Evolutionary conservation across 2,329 filamentous ascomycete genomes (phyloP).

Genomic region (Pseudogymnoascus sp.): DNA sequence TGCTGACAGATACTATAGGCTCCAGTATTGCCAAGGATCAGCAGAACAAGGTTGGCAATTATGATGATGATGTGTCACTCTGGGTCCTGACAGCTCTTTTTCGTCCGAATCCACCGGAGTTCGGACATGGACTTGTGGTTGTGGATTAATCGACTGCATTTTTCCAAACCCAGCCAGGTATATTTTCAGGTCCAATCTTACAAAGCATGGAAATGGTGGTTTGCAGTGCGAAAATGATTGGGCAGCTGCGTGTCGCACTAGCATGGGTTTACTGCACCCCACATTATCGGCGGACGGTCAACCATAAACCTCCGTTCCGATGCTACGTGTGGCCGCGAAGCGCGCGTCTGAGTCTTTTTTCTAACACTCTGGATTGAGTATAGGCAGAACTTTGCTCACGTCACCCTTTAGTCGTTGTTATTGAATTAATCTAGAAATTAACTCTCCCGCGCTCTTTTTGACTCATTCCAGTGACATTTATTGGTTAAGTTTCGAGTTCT

Average conservation of each 20-base stretch:
- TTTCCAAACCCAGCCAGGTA: not conserved
- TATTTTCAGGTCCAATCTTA: not conserved
- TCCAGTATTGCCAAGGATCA: not conserved
- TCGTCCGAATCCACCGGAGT: not conserved
- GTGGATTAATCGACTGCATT: not conserved
- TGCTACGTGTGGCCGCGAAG: not conserved
- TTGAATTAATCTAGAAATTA: not conserved
- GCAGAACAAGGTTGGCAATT: not conserved
- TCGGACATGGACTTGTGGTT: not conserved
- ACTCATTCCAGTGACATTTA: not conserved
- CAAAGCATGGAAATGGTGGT: not conserved
- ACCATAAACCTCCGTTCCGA: not conserved
- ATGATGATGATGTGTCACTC: not conserved
- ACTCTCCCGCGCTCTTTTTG: not conserved
- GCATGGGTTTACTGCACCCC: not conserved
- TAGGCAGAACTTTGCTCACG: constrained; percentile 3
- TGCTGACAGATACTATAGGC: not conserved
- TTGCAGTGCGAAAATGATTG: not conserved
- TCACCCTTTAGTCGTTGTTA: not conserved
- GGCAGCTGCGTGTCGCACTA: not conserved
- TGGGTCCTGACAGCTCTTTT: not conserved
- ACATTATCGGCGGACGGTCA: not conserved
- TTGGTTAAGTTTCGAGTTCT: not conserved
- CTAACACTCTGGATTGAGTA: not conserved
- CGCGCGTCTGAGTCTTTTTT: constrained; percentile 1